Base-by-base conservation (phyloP, 23 red algal genomes). In the Cyanidioschyzon merolae region DNA sequence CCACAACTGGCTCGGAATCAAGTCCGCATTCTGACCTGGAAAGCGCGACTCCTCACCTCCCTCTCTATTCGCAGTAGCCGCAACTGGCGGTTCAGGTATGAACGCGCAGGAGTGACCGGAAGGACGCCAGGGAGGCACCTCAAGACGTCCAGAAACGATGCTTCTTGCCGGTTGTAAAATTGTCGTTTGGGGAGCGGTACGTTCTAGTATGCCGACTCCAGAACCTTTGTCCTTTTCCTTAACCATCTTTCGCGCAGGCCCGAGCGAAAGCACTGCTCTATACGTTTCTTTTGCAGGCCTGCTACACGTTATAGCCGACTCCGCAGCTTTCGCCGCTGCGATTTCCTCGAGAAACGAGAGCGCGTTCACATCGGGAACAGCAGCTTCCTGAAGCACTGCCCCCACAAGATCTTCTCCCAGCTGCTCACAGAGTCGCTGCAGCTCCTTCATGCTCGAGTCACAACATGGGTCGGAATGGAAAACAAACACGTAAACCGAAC, bases 311-410 rank as follows among this genome's bases (percentile, higher is more conserved):
- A 27, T 27, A 3, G n/a, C 63, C 3, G 7, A 7, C 29, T 25
- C 63, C 2, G 29, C 63, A 17, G 32, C 63, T 71, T 71, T 71
- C 63, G 30, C 63, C 63, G 63, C 63, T 35, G 32, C n/a, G 12
- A 71, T 71, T 27, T 71, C 63, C 29, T 71, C 63, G 12, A 71
- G 32, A 32, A 71, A 25, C 63, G 63, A 25, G n/a, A 71, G n/a
- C 7, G 63, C 29, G n/a, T 25, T 27, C 7, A 12, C 63, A 25
- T 35, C n/a, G n/a, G 2, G 12, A 27, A 3, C 29, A 32, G 3
- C 21, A 35, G n/a, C 32, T 7, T 27, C 29, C 63, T 32, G 2
- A 17, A 15, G 63, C 63, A 71, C 63, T 7, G 7, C 3, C n/a
- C 7, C 63, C 16, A 71, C 63, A 3, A 71, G n/a, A 25, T 25